Percentiles rank a stretch among this genome's conserved stretches.
These are phyloP conservation scores for Scedosporium aurantiacum DNA, from an alignment of 2,329 filamentous ascomycete species.

Conservation along the genomic window DNA sequence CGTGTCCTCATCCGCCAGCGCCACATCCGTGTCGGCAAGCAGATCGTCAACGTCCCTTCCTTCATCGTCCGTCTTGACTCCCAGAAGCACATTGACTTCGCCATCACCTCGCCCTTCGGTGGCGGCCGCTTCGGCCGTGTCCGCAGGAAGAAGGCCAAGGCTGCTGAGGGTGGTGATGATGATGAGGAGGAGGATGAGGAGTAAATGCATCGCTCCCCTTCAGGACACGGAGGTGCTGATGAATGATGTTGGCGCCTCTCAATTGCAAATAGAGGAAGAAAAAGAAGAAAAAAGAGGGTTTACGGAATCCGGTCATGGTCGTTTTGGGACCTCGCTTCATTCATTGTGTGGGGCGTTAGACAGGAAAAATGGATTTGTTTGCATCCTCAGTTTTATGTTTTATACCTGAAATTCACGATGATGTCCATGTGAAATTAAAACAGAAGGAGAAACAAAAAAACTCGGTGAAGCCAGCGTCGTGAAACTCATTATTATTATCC, in stretches of 20 bases:
- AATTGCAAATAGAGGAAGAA: background rate
- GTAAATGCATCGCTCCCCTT: slow-evolving; percentile 30
- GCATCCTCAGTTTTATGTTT: slow-evolving; percentile 2
- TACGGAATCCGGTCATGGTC: slow-evolving; percentile 5
- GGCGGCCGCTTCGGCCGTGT: slow-evolving; percentile 95
- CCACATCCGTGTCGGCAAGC: slow-evolving; percentile 99
- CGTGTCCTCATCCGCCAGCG: slow-evolving; percentile 99
- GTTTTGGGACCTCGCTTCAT: background rate
- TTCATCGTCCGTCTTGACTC: slow-evolving; percentile 99
- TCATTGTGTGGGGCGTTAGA: slow-evolving; percentile 7
- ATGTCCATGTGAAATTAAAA: background rate
- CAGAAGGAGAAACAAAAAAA: background rate
- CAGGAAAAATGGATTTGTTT: slow-evolving; percentile 6
- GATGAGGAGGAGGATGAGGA: slow-evolving; percentile 76
- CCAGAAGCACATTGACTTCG: slow-evolving; percentile 99
- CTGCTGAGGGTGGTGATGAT: slow-evolving; percentile 74
- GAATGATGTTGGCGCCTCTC: background rate
- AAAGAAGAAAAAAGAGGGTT: slow-evolving; percentile 1
- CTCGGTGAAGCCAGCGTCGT: background rate
- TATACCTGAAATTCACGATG: background rate
- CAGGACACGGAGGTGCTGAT: background rate
- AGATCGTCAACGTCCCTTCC: slow-evolving; percentile 99
- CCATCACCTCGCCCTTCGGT: slow-evolving; percentile 93
- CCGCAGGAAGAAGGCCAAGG: slow-evolving; percentile 99
- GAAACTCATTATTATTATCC: background rate